These are phyloP conservation scores for Lignosus rhinocerotis DNA, from an alignment of 1,284 basidiomycete species.

Conservation along the genomic window DNA sequence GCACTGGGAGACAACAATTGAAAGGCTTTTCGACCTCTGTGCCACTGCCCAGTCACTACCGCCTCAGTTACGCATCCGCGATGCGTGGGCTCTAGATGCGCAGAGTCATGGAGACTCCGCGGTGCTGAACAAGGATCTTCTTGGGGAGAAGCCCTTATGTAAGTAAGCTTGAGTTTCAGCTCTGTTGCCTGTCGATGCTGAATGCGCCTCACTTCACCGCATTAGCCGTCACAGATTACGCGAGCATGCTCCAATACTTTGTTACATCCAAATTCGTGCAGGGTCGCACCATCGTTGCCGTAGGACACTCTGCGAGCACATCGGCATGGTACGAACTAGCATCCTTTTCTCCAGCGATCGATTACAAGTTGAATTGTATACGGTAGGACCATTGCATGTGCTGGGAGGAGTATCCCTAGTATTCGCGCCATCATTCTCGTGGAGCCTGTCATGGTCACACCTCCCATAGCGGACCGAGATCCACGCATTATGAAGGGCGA, in stretches of 20 bases:
- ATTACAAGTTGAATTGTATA: not conserved
- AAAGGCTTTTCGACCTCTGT: constrained; percentile 37
- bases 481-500: not conserved
- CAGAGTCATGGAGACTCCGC: constrained; percentile 10
- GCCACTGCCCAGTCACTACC: constrained; percentile 24
- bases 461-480: not conserved
- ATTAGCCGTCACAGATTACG: constrained; percentile 1
- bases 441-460: constrained; percentile 10
- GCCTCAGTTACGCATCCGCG: constrained; percentile 34
- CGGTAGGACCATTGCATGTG: not conserved
- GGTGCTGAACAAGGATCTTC: not conserved
- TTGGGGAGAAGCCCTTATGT: not conserved
- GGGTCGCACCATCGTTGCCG: constrained; percentile 1
- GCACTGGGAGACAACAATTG: constrained; percentile 49
- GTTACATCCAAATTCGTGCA: constrained; percentile 1
- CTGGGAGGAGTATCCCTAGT: not conserved
- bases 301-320: constrained; percentile 12
- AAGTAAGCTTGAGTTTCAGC: not conserved
- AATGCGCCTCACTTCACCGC: not conserved
- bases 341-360: not conserved
- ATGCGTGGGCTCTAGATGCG: constrained; percentile 55
- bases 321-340: constrained; percentile 4
- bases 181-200: too few relatives aligned
- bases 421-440: constrained; percentile 10
- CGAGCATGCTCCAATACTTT: not conserved